Conservation (phyloP, 2,329 filamentous ascomycete genomes). For the Rutstroemia sp. region DNA sequence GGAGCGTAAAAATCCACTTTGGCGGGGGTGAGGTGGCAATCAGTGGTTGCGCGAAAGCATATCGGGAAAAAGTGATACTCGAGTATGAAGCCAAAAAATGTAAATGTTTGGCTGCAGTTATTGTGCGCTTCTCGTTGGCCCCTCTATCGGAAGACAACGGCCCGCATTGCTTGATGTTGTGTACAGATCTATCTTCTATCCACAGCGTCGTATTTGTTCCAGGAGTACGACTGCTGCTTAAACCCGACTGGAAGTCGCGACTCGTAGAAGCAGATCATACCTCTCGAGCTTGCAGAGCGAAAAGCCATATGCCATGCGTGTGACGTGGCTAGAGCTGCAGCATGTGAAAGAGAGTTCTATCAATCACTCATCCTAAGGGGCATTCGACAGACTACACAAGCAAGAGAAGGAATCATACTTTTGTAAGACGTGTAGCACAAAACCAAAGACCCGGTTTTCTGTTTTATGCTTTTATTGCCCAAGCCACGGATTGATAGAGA, state of each 20-base stretch:
- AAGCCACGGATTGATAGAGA: neutral
- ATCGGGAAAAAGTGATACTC: neutral
- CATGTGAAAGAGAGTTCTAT: neutral
- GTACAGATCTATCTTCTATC: neutral
- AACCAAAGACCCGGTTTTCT: conserved; percentile 6
- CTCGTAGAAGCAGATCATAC: conserved; percentile 1
- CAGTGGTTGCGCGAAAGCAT: neutral
- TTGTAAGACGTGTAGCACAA: neutral
- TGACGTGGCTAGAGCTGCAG: conserved; percentile 10
- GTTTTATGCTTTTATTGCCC: neutral
- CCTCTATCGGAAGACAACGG: conserved; percentile 7
- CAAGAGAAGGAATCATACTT: neutral
- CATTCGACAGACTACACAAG: neutral
- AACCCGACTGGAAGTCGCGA: neutral
- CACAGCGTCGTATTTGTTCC: conserved; percentile 6
- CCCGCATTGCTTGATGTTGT: conserved; percentile 7
- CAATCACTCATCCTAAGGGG: neutral
- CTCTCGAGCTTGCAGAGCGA: neutral
- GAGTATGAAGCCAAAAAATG: neutral
- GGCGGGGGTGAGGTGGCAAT: conserved; percentile 4
- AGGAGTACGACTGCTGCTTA: neutral
- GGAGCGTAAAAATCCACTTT: neutral
- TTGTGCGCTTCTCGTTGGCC: neutral
- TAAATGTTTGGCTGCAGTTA: neutral
- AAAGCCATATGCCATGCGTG: neutral